Evolutionary conservation across 176 grass and related monocot genomes (phyloP), one percentile per base, ranked within the genome.

Genomic region (Microstegium vimineum): DNA sequence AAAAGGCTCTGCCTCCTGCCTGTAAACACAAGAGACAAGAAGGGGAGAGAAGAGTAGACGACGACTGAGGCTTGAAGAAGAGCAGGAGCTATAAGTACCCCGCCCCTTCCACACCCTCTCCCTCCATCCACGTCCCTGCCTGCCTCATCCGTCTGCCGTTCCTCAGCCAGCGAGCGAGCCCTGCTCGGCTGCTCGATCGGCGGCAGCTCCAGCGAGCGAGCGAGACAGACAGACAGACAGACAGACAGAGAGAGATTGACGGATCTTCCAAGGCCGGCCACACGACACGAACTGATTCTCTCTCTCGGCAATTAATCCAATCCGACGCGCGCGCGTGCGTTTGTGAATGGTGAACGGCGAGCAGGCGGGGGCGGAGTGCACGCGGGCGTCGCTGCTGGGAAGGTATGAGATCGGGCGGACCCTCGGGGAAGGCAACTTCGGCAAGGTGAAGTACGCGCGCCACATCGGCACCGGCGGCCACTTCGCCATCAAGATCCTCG

Each of bases 381-480:
- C 77, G 74, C 27, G 33, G 32, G 70, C 87, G 82, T 75, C 85
- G 70, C 66, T 90, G 56, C 75, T 91, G 77, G 89, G 87, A 52
- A 88, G 89, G 85, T 92, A 92, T 87, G 72, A 90, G 86, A 61
- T 94, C 45, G 94, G 91, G 43, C 73, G 62, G 12, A 91, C 86
- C 73, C 83, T 96, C 35, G 94, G 94, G 6, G 94, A 93, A 35
- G 94, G 94, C n/a, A 96, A 89, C 88, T 96, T 96, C 76, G 94
- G 86, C 31, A 96, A 96, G 86, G 94, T 96, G 12, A 96, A 93
- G 86, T 80, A 93, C 90, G 94, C 94, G 30, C 83, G 80, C 23
- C 77, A 91, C 83, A 10, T 52, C 45, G 78, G 51, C 54, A 87
- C 86, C 31, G 88, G 90, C 66, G 64, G 68, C 27, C 71, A 87